Percentiles rank a stretch among this genome's conserved stretches.
Conservation (phyloP, 108 stramenopile genomes). For the Cyclotella kingstonii region DNA sequence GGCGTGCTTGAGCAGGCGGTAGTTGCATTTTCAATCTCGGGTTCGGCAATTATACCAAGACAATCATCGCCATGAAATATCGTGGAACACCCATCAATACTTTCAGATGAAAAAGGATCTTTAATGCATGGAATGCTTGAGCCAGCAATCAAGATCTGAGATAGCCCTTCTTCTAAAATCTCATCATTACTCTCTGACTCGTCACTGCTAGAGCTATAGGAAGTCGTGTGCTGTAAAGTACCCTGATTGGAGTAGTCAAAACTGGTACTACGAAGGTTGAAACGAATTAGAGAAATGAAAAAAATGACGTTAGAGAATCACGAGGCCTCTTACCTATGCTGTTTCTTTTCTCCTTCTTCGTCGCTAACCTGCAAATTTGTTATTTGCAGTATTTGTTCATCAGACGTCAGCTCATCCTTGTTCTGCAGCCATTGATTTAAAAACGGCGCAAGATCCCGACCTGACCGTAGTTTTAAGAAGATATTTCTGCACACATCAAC, state of each 20-base stretch:
- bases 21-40: no score
- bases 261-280: background rate
- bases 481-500: background rate
- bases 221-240: slow-evolving; percentile 6
- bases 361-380: slow-evolving; percentile 8
- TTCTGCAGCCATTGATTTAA: slow-evolving; percentile 43
- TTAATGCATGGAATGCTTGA: slow-evolving; percentile 9
- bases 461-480: slow-evolving; percentile 46
- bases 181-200: slow-evolving; percentile 37
- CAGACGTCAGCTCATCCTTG: background rate
- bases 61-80: slow-evolving; percentile 19
- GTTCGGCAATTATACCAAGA: no score
- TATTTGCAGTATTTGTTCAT: background rate
- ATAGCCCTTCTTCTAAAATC: slow-evolving; percentile 8
- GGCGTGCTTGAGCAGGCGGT: no score
- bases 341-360: background rate
- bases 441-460: slow-evolving; percentile 63
- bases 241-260: slow-evolving; percentile 12
- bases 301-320: background rate
- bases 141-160: slow-evolving; percentile 22
- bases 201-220: slow-evolving; percentile 35
- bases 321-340: background rate
- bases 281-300: background rate
- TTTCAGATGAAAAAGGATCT: background rate
- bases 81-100: background rate